Conservation (phyloP, 148 eudicot genomes). For the Drosera capensis region DNA sequence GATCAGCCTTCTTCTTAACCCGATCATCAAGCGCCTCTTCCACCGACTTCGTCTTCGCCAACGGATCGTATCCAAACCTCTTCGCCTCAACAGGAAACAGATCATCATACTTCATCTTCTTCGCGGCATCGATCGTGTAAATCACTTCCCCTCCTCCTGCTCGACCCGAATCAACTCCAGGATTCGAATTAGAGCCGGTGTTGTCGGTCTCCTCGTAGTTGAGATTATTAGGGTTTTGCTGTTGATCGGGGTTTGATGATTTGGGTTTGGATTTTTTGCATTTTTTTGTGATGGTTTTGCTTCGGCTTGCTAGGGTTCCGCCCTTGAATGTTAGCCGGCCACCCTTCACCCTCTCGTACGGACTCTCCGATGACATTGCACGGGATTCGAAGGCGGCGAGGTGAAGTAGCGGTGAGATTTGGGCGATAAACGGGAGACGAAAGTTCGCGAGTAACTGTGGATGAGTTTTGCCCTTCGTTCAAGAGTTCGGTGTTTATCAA, state of each 20-base stretch:
- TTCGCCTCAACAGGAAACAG: constrained; percentile 81
- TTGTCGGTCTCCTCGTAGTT: constrained; percentile 8
- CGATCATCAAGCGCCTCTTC: constrained; percentile 88
- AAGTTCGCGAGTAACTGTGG: no score
- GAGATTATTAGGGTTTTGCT: constrained; percentile 5
- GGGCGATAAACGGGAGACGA: no score
- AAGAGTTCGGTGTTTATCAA: no score
- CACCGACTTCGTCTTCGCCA: constrained; percentile 31
- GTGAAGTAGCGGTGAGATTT: no score
- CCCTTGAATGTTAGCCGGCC: constrained; percentile 86
- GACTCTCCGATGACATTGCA: constrained; percentile 44
- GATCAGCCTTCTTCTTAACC: constrained; percentile 94
- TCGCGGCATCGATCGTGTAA: constrained; percentile 81
- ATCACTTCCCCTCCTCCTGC: constrained; percentile 20
- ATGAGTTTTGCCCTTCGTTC: no score
- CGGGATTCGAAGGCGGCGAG: no score
- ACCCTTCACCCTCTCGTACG: constrained; percentile 48
- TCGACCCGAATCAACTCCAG: constrained; percentile 2
- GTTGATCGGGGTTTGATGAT: constrained; percentile 18
- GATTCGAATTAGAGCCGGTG: not conserved
- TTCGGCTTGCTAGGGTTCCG: constrained; percentile 42
- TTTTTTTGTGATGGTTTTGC: constrained; percentile 37
- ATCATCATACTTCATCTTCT: constrained; percentile 75
- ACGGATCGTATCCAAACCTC: constrained; percentile 72
- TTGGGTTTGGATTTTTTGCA: constrained; percentile 32